Percentiles rank a stretch among this genome's conserved stretches.
These are phyloP conservation scores for Kernera saxatilis DNA, from an alignment of 345 rosid species.

Conservation along the genomic window DNA sequence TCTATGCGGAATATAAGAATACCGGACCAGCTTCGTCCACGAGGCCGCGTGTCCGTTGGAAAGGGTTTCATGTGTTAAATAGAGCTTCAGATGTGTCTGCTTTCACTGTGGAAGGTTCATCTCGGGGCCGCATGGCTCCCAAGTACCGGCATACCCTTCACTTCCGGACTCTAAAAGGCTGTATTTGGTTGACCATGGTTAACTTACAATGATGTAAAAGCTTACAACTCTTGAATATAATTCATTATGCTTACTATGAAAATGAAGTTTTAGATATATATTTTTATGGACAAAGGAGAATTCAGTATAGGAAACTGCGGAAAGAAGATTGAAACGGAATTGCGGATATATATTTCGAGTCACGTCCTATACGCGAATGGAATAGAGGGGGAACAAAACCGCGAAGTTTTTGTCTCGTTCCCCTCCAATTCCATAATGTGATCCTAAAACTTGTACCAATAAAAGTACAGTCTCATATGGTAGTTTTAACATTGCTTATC, in stretches of 20 bases:
- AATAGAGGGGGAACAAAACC: no score
- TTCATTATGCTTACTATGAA: neutral
- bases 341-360: no score
- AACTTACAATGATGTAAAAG: neutral
- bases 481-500: neutral
- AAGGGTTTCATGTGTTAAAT: constrained; percentile 55
- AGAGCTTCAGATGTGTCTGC: constrained; percentile 39
- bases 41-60: constrained; percentile 53
- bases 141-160: constrained; percentile 48
- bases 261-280: neutral
- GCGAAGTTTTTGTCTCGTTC: no score
- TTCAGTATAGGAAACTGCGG: no score
- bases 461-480: no score
- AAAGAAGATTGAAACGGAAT: no score
- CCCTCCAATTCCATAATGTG: no score
- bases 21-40: constrained; percentile 63
- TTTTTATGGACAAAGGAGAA: no score
- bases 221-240: constrained; percentile 6
- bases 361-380: no score
- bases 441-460: no score
- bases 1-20: constrained; percentile 64
- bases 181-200: neutral
- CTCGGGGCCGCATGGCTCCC: constrained; percentile 57
- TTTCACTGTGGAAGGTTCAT: constrained; percentile 50
- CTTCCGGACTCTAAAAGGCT: constrained; percentile 36